Base-by-base conservation (phyloP, 306 rosid genomes). In the Begonia fuchsioides region DNA sequence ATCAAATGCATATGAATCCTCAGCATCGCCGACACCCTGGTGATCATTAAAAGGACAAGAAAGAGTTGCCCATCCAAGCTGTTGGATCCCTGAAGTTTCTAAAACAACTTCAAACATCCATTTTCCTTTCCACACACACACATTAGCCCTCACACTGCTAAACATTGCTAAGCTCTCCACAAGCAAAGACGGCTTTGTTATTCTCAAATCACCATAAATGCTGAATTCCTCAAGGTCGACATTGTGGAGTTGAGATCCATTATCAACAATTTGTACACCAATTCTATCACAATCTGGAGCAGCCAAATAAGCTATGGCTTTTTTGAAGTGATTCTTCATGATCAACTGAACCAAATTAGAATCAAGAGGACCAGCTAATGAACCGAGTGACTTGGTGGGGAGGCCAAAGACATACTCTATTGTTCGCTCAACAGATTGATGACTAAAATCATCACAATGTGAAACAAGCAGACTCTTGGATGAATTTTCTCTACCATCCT, bases 81-180 rank as follows among this genome's bases (percentile, higher is more conserved):
- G 95, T 57, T 85, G 95, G 68, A 84, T 69, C 43, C 98, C 98
- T n/a, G 94, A 71, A 61, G 96, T 90, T 70, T 90, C 98, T 46
- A 90, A 63, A 65, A 69, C 39, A 61, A 82, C 87, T 68, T 90
- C 98, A 65, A 85, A 90, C 98, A 90, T 90, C 98, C 98, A 90
- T 75, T 90, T 90, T 53, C 98, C 96, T 57, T 74, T 79, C 94
- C 94, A 72, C 59, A 85, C 92, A 52, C 76, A 77, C 38, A 70
- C 79, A 71, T 78, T 75, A 54, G 94, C 93, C 77, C 96, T 71
- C 15, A 71, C 85, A 75, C 98, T 90, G 67, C 98, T 90, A 72
- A 90, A 90, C 87, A 73, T 69, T 0, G 93, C 86, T 58, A 75
- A 55, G 78, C 98, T 79, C 80, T 90, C 98, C 47, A 90, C 56